Evolutionary conservation across 345 rosid species (phyloP).

Genomic region (Dipteronia dyeriana): DNA sequence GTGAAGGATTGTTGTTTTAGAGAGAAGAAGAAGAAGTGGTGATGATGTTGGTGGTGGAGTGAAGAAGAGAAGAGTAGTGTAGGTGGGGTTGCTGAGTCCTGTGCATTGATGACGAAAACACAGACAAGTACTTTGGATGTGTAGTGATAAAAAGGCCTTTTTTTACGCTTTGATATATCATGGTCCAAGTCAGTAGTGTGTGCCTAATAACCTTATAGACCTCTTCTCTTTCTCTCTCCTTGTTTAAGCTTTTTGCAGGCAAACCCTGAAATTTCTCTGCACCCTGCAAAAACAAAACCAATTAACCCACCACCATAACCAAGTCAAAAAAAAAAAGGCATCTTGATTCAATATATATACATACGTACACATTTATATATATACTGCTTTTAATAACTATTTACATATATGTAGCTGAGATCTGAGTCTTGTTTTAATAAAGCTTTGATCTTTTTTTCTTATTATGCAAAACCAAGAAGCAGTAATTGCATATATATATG

Average conservation of each 20-base stretch:
- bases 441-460: background rate
- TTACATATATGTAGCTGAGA: background rate
- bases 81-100: slow-evolving; percentile 50
- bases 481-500: slow-evolving; percentile 2
- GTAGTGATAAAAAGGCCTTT: slow-evolving; percentile 38
- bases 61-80: slow-evolving; percentile 24
- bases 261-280: slow-evolving; percentile 54
- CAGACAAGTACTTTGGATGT: slow-evolving; percentile 48
- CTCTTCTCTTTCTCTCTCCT: slow-evolving; percentile 37
- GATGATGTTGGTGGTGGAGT: slow-evolving; percentile 31
- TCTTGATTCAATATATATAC: slow-evolving; percentile 29
- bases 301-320: slow-evolving; percentile 10
- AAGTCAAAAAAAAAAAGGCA: slow-evolving; percentile 29
- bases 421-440: slow-evolving; percentile 13
- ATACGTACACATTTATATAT: background rate
- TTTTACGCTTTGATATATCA: slow-evolving; percentile 64
- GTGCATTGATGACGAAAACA: slow-evolving; percentile 60
- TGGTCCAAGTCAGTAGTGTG: slow-evolving; percentile 74
- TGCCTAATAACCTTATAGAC: slow-evolving; percentile 13
- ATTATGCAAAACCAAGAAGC: slow-evolving; percentile 29
- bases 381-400: background rate
- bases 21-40: slow-evolving; percentile 7
- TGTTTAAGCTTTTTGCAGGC: slow-evolving; percentile 65
- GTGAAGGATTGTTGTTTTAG: slow-evolving; percentile 1
- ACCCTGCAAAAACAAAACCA: slow-evolving; percentile 46